A percentile compares a stretch with the other conserved stretches of the same genome.
These are phyloP conservation scores for Anisodus acutangulus DNA, from an alignment of 257 asterid genomes.

Conservation along the genomic window DNA sequence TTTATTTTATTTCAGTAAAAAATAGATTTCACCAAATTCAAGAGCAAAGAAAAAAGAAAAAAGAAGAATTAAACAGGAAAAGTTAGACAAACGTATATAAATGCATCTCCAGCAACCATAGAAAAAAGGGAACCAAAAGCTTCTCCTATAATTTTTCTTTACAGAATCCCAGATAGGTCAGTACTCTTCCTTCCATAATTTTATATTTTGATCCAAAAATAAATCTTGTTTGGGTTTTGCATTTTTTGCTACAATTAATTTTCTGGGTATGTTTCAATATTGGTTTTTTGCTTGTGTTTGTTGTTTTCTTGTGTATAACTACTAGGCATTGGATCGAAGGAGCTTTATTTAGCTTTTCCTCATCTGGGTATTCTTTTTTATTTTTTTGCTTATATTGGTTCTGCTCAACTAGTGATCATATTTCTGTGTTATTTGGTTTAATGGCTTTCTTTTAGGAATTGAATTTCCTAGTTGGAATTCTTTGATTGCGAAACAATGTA, in stretches of 20 bases:
- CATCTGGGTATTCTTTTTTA: not conserved
- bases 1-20: conserved; percentile 8
- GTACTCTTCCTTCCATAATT: not conserved
- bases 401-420: not conserved
- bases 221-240: conserved; percentile 20
- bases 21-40: not conserved
- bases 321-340: not conserved
- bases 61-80: not conserved
- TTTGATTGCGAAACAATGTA: not conserved
- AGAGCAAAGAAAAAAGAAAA: not conserved
- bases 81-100: conserved; percentile 22
- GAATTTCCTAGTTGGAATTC: not conserved
- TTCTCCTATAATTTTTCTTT: conserved; percentile 18
- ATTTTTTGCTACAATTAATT: not conserved
- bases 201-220: conserved; percentile 25
- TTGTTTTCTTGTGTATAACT: not conserved
- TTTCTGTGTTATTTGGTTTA: not conserved
- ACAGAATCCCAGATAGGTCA: conserved; percentile 21
- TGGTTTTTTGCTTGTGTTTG: not conserved
- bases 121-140: not conserved
- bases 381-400: not conserved
- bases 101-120: conserved; percentile 19
- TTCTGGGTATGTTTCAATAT: conserved; percentile 35
- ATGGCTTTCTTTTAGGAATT: not conserved
- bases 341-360: not conserved